These are phyloP conservation scores for Pestalotiopsis sp. DNA, from an alignment of 2,329 filamentous ascomycete genomes.

Conservation along the genomic window DNA sequence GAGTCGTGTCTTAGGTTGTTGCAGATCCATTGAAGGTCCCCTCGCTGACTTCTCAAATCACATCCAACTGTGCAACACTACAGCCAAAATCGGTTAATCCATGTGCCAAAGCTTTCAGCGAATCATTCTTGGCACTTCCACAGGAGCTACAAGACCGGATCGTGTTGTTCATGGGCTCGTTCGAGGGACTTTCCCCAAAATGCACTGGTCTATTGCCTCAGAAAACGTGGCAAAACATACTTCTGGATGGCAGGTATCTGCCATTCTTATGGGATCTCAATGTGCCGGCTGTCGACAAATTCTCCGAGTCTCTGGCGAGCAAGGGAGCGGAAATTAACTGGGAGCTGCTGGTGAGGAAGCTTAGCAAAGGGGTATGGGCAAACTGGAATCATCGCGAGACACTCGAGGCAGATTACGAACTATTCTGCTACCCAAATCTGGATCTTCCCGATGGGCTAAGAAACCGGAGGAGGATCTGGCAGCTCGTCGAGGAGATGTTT, in stretches of 20 bases:
- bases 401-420: slow-evolving; percentile 11
- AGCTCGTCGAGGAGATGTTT: slow-evolving; percentile 24
- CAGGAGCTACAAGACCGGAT: slow-evolving; percentile 16
- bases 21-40: slow-evolving; percentile 1
- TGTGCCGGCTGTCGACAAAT: slow-evolving; percentile 4
- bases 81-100: slow-evolving; percentile 5
- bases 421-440: slow-evolving; percentile 9
- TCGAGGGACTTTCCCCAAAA: slow-evolving; percentile 9
- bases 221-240: slow-evolving; percentile 21
- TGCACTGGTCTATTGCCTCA: slow-evolving; percentile 22
- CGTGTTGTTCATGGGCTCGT: slow-evolving; percentile 6
- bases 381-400: slow-evolving; percentile 13
- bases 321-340: slow-evolving; percentile 17
- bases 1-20: neutral
- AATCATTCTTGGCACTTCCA: slow-evolving; percentile 17
- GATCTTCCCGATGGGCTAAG: slow-evolving; percentile 19
- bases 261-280: slow-evolving; percentile 23
- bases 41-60: slow-evolving; percentile 15
- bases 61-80: slow-evolving; percentile 15
- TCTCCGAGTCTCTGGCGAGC: neutral
- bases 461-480: slow-evolving; percentile 24
- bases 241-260: slow-evolving; percentile 17
- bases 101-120: slow-evolving; percentile 9
- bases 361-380: slow-evolving; percentile 18
- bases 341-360: slow-evolving; percentile 22